Conservation (phyloP, 2,329 filamentous ascomycete genomes). For the Pyrenochaeta sp. region DNA sequence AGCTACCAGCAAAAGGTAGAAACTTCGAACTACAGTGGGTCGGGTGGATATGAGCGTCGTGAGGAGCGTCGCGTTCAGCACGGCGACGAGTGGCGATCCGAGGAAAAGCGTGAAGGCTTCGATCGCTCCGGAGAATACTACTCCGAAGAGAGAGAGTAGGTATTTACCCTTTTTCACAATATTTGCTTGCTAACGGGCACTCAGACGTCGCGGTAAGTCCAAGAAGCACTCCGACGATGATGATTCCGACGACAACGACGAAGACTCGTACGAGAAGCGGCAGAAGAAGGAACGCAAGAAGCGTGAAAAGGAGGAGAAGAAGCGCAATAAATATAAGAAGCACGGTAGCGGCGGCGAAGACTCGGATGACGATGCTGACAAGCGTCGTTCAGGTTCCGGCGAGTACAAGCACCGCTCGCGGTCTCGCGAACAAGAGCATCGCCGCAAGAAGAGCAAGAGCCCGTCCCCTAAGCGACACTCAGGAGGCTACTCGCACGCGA, state of each 20-base stretch:
- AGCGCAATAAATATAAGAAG: conserved; percentile 21
- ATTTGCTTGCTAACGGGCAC: conserved; percentile 16
- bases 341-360: conserved; percentile 20
- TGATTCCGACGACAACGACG: conserved; percentile 38
- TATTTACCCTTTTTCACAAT: background rate
- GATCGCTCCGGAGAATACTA: conserved; percentile 51
- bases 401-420: conserved; percentile 21
- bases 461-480: conserved; percentile 33
- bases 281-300: conserved; percentile 31
- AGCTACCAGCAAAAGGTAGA: conserved; percentile 69
- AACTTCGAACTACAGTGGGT: conserved; percentile 56
- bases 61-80: conserved; percentile 63
- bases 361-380: conserved; percentile 29
- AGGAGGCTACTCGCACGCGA: conserved; percentile 19
- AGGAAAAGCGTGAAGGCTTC: conserved; percentile 48
- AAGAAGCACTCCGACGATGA: conserved; percentile 52
- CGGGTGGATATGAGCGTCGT: conserved; percentile 67
- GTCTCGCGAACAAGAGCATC: conserved; percentile 25
- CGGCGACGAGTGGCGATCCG: conserved; percentile 50
- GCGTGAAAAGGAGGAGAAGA: conserved; percentile 33
- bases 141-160: conserved; percentile 52
- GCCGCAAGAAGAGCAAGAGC: conserved; percentile 31
- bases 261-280: conserved; percentile 36
- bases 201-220: conserved; percentile 47
- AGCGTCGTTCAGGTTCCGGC: conserved; percentile 29